Evolutionary conservation across 2,329 filamentous ascomycete genomes (phyloP).

Genomic region (Aspergillus pseudoglaucus): DNA sequence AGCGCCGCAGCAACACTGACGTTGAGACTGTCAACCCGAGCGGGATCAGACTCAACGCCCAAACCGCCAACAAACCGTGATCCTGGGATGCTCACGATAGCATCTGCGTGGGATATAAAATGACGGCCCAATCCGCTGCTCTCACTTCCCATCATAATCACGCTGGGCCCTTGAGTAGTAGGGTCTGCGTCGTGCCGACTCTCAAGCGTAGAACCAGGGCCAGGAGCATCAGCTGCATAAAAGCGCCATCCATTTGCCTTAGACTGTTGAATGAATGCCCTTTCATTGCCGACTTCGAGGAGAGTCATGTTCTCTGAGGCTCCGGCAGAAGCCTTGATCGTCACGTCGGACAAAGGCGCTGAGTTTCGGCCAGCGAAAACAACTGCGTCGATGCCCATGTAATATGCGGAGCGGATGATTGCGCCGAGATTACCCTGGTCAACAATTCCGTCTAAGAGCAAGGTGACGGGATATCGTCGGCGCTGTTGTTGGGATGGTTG

Average conservation of each 20-base stretch:
- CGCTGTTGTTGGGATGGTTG: constrained; percentile 8
- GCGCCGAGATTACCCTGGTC: constrained; percentile 88
- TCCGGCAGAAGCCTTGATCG: constrained; percentile 81
- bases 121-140: constrained; percentile 63
- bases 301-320: constrained; percentile 75
- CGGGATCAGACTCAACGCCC: constrained; percentile 27
- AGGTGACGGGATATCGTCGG: constrained; percentile 33
- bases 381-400: constrained; percentile 82
- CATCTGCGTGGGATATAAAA: constrained; percentile 61
- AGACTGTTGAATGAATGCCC: constrained; percentile 63
- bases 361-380: constrained; percentile 67
- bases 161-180: constrained; percentile 55
- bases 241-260: constrained; percentile 70
- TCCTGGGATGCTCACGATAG: constrained; percentile 56
- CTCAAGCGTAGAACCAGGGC: constrained; percentile 20
- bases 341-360: constrained; percentile 66
- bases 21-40: constrained; percentile 80
- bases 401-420: constrained; percentile 81
- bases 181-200: constrained; percentile 5
- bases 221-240: constrained; percentile 62
- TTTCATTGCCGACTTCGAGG: constrained; percentile 61
- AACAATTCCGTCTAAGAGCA: constrained; percentile 46
- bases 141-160: constrained; percentile 79
- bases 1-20: constrained; percentile 83
- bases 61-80: constrained; percentile 38